A percentile compares a stretch with the other conserved stretches of the same genome.
Evolutionary conservation across 352 stramenopile species (phyloP).

Genomic region (Nothophytophthora sp.): DNA sequence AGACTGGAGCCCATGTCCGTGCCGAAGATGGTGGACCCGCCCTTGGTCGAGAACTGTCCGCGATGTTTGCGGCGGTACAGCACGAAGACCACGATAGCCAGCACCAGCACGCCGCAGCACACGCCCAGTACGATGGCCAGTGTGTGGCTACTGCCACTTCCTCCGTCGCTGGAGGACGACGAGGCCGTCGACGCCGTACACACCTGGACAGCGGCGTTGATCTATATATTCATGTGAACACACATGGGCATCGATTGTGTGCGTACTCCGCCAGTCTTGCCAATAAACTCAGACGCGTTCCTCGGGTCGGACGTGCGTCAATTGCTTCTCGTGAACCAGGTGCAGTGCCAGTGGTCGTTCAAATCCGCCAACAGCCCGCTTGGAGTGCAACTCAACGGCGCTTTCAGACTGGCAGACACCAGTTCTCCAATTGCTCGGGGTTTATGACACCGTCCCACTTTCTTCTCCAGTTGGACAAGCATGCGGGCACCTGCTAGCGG

Average conservation of each 20-base stretch:
- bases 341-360: constrained; percentile 2
- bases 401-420: neutral
- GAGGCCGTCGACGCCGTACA: constrained; percentile 26
- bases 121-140: constrained; percentile 46
- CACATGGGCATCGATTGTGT: too few species aligned
- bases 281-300: constrained; percentile 8
- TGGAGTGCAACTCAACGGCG: neutral
- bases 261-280: too few species aligned
- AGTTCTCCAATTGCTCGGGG: constrained; percentile 4
- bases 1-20: constrained; percentile 40
- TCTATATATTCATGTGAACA: too few species aligned
- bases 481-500: too few species aligned
- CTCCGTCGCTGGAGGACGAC: constrained; percentile 8
- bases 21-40: constrained; percentile 24
- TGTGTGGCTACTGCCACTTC: constrained; percentile 27
- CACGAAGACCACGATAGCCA: constrained; percentile 43
- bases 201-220: constrained; percentile 22
- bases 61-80: constrained; percentile 43
- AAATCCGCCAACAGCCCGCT: neutral
- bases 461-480: too few species aligned
- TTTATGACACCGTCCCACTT: constrained; percentile 1
- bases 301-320: constrained; percentile 6
- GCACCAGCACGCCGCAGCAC: constrained; percentile 37
- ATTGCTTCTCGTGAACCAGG: constrained; percentile 13
- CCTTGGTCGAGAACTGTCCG: constrained; percentile 28